Base-by-base conservation (phyloP, 1,284 basidiomycete genomes). In the Agroathelia rolfsii region DNA sequence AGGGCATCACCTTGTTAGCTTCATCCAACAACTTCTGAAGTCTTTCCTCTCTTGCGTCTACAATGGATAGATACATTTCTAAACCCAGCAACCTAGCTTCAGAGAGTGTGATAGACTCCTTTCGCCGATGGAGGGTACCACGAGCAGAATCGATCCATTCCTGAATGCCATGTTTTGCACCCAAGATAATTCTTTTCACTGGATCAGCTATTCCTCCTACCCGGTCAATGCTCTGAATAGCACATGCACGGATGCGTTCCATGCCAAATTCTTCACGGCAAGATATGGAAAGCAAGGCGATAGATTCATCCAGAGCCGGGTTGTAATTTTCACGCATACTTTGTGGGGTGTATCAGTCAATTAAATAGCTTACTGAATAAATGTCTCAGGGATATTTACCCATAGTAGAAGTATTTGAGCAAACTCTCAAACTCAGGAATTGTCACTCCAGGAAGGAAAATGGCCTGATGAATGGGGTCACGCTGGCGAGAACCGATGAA, bases 271-370 rank as follows among this genome's bases (percentile, higher is more conserved):
- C 37, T n/a, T 52, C 42, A 25, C 49, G 49, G 3, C 51, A 50
- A 1, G 62, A 50, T 30, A 61, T 49, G 22, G 51, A 51, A 1
- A 65, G 49, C 12, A 65, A 44, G 10, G 48, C 44, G 13, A 55
- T 47, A 54, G 58, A 61, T 20, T 58, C 50, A 3, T 46, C 38
- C 19, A 53, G 41, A 1, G 51, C 35, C 4, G 45, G 40, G 18
- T 39, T 24, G 14, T 42, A 46, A 11, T 54, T 33, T 12, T 30
- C 41, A 38, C 55, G 52, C 36, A 54, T 51, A 5, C 55, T 58
- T 37, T 16, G 19, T 20, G 23, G 21, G 22, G 31, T n/a, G 31
- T 21, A 4, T 17, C 11, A 8, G 10, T 15, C 14, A 24, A n/a
- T 25, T 21, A 19, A 22, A 23, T 7, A 18, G 24, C 33, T 28